These are phyloP conservation scores for Shiraia sp. DNA, from an alignment of 2,329 filamentous ascomycete genomes.

Conservation along the genomic window DNA sequence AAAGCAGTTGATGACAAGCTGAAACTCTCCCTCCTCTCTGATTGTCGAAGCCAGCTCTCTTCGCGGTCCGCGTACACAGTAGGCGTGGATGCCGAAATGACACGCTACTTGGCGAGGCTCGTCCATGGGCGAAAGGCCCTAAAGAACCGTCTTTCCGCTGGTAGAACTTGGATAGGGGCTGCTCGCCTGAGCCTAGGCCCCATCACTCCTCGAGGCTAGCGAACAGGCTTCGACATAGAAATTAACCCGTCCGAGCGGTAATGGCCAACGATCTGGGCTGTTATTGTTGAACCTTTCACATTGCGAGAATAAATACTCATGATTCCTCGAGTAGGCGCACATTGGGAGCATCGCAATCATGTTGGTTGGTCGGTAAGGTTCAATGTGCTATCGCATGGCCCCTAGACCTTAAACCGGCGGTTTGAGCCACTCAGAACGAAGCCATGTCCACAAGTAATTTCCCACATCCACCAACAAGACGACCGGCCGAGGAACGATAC, in stretches of 20 bases:
- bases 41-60: background rate
- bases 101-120: conserved; percentile 30
- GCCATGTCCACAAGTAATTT: conserved; percentile 35
- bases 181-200: conserved; percentile 7
- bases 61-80: too few relatives aligned
- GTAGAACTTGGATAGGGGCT: conserved; percentile 31
- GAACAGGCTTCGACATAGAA: too few relatives aligned
- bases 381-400: too few relatives aligned
- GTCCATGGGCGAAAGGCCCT: conserved; percentile 24
- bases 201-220: too few relatives aligned
- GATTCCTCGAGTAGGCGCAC: too few relatives aligned
- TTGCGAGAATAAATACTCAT: too few relatives aligned
- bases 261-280: too few relatives aligned
- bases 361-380: too few relatives aligned
- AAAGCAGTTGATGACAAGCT: too few relatives aligned
- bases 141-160: conserved; percentile 22
- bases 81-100: conserved; percentile 21
- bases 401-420: conserved; percentile 10
- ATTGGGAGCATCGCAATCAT: too few relatives aligned
- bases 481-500: conserved; percentile 28
- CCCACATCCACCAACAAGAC: conserved; percentile 26
- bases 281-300: too few relatives aligned
- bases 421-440: conserved; percentile 21
- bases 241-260: too few relatives aligned
- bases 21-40: conserved; percentile 8